Conservation (phyloP, 768 basidiomycete genomes). For the Pleurotus djamor region DNA sequence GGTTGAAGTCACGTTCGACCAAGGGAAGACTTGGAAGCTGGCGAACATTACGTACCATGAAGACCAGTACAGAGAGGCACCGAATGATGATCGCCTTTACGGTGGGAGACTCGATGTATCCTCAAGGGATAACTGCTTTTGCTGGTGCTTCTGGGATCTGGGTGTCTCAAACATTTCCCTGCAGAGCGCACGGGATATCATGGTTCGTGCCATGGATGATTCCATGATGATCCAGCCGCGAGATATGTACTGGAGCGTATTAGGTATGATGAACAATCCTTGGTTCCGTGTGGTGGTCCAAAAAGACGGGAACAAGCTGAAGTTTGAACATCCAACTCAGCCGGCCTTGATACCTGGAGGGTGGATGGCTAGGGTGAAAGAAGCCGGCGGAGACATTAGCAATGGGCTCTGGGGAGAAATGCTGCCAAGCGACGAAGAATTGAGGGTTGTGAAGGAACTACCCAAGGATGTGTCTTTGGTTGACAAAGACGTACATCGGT, state of each 20-base stretch:
- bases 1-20: slow-evolving; percentile 56
- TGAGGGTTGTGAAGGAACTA: not conserved
- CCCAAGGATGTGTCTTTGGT: slow-evolving; percentile 35
- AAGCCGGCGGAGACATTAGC: slow-evolving; percentile 37
- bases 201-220: slow-evolving; percentile 58
- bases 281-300: slow-evolving; percentile 58
- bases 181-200: slow-evolving; percentile 29
- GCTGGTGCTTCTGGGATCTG: slow-evolving; percentile 62
- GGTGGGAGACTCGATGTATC: slow-evolving; percentile 44
- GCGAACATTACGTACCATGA: slow-evolving; percentile 42
- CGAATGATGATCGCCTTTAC: slow-evolving; percentile 36
- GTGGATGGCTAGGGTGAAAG: slow-evolving; percentile 64
- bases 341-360: slow-evolving; percentile 31
- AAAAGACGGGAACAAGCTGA: slow-evolving; percentile 28
- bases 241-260: slow-evolving; percentile 61
- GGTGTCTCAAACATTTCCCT: slow-evolving; percentile 32
- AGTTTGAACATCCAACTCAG: slow-evolving; percentile 59
- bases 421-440: not conserved
- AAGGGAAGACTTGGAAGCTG: slow-evolving; percentile 47
- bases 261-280: slow-evolving; percentile 59
- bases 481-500: slow-evolving; percentile 39
- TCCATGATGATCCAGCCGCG: slow-evolving; percentile 44
- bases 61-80: slow-evolving; percentile 41
- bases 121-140: slow-evolving; percentile 49
- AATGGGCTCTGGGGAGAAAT: slow-evolving; percentile 13